phyloP scores from a whole-genome alignment of 2,329 filamentous ascomycete species.

The Aspergillus transmontanensis region DNA sequence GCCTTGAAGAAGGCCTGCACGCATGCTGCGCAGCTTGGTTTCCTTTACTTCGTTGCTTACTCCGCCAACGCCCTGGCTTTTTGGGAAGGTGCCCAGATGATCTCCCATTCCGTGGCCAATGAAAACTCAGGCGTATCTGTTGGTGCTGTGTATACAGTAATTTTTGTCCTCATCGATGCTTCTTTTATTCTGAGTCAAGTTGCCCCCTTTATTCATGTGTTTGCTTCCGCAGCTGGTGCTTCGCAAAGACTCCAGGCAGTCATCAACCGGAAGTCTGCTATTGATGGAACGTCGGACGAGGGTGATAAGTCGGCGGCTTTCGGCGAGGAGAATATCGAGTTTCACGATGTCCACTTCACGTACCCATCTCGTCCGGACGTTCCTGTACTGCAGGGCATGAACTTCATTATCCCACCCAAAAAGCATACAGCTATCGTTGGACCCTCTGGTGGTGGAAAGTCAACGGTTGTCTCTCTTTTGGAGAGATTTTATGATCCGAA shows the following conservation, averaged over 20 bases:
- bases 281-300: constrained; percentile 43
- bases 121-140: constrained; percentile 29
- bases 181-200: constrained; percentile 42
- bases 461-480: constrained; percentile 45
- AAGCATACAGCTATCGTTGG: constrained; percentile 51
- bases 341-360: constrained; percentile 38
- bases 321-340: constrained; percentile 29
- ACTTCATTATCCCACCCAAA: constrained; percentile 35
- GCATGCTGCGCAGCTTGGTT: constrained; percentile 60
- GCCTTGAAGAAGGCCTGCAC: constrained; percentile 61
- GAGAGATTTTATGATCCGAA: constrained; percentile 42
- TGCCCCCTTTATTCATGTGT: constrained; percentile 48
- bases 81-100: constrained; percentile 64
- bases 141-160: constrained; percentile 40
- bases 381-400: constrained; percentile 35
- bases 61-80: constrained; percentile 68
- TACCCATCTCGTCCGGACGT: constrained; percentile 42
- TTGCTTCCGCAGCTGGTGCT: constrained; percentile 52
- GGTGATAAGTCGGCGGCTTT: constrained; percentile 27
- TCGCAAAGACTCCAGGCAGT: constrained; percentile 61
- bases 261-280: constrained; percentile 55
- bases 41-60: constrained; percentile 69
- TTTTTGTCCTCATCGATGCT: constrained; percentile 42
- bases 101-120: constrained; percentile 40
- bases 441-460: constrained; percentile 56